Conservation (phyloP, 2,329 filamentous ascomycete genomes). For the Didymella segeticola region DNA sequence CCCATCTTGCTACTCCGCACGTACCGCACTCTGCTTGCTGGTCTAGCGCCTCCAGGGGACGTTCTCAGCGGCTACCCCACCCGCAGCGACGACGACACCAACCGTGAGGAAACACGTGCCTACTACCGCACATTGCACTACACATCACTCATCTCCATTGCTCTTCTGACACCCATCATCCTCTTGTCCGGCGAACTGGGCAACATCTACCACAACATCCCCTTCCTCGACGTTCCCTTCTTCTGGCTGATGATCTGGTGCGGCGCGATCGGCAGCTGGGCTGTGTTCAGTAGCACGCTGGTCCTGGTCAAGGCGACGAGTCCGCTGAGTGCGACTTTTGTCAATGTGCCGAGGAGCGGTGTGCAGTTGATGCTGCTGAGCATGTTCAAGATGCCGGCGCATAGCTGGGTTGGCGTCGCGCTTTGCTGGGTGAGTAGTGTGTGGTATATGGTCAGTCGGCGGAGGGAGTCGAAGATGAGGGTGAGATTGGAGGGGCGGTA, state of each 20-base stretch:
- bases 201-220: constrained; percentile 60
- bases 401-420: constrained; percentile 59
- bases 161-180: constrained; percentile 58
- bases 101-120: constrained; percentile 57
- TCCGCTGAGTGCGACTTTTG: constrained; percentile 58
- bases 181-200: constrained; percentile 58
- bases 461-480: constrained; percentile 44
- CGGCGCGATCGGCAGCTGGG: constrained; percentile 56
- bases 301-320: constrained; percentile 58
- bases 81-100: constrained; percentile 37
- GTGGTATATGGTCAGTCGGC: constrained; percentile 57
- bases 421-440: constrained; percentile 59
- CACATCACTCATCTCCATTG: constrained; percentile 57
- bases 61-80: constrained; percentile 50
- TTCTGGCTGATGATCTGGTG: constrained; percentile 62
- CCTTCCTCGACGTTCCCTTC: constrained; percentile 62
- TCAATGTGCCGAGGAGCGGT: constrained; percentile 57
- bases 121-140: constrained; percentile 62
- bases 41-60: constrained; percentile 54
- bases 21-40: constrained; percentile 56
- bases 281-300: constrained; percentile 58
- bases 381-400: constrained; percentile 57
- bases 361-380: constrained; percentile 58
- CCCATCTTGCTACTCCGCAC: constrained; percentile 59
- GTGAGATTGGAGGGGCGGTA: constrained; percentile 41